Base-by-base conservation (phyloP, 1,284 basidiomycete genomes). In the Bjerkandera adusta region DNA sequence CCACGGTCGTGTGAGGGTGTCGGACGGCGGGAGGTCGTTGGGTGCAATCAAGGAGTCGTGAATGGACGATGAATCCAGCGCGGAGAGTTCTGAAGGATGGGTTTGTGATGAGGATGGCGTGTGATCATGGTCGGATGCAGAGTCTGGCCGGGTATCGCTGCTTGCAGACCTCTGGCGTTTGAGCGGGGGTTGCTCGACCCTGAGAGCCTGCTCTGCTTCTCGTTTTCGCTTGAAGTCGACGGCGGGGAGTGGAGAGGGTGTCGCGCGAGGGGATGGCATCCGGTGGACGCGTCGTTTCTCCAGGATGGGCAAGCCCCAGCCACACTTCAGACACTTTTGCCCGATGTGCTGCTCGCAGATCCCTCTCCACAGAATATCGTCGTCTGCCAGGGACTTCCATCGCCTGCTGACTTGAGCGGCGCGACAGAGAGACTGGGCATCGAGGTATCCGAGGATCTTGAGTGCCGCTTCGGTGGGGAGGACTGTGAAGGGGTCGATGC, bases 291-390 rank as follows among this genome's bases (percentile, higher is more conserved):
- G 74, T 52, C 81, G 79, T 59, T 83, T 85, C 62, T 97, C 92
- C 24, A 99, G 76, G 21, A 97, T 75, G 2, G 96, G 96, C 30
- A 99, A 71, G 13, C 95, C 95, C 96, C 97, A 99, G 5, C 96
- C 96, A 59, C 96, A 99, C 67, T 97, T 98, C 57, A 83, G 83
- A 61, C 96, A 99, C 64, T 96, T 97, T 61, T 95, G 85, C 39
- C 97, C 97, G 48, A 99, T 99, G 57, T 99, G 96, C 65, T 99
- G 96, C 61, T 97, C 93, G 66, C 97, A 99, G 69, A 99, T 99
- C 29, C 87, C 86, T 35, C 89, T 79, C 96, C 96, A 99, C 43
- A 99, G 79, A 35, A 96, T 75, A 59, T 99, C 92, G 63, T 99
- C 96, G 68, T 99, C 96, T 1, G 96, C 96, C 1, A 99, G 81